Evolutionary conservation across 495 filamentous ascomycete genomes (phyloP), one percentile per base, ranked within the genome.

Genomic region (Paragyromitra xinjiangensis): DNA sequence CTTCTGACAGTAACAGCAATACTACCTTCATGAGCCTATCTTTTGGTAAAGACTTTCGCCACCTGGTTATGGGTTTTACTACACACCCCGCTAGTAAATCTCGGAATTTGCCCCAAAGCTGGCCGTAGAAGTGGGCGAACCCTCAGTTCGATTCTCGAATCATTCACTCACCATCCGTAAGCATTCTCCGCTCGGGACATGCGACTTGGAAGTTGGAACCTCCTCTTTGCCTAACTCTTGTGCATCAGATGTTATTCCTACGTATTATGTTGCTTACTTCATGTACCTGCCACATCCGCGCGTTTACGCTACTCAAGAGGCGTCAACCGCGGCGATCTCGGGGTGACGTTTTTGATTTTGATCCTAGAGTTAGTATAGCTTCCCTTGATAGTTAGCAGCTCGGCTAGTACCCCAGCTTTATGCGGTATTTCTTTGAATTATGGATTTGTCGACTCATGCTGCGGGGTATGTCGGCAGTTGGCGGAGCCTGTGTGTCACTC

Each of bases 251-350:
- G 12, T 37, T 59, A 34, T 24, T 19, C 16, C 19, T n/a, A 19
- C 8, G 61, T 9, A 5, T 2, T n/a, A n/a, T 64, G 3, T 44
- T 45, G 16, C 16, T 26, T 45, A 45, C 62, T 12, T 26, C 16
- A 45, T 45, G 22, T 45, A 58, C 19, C 29, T 39, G 16, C 40
- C 55, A 71, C 69, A 53, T 64, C 69, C 69, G 69, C 56, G 59
- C 69, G 69, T 51, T 64, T 64, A 64, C 6, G 11, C 3, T 42
- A 68, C 34, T n/a, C 14, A 59, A n/a, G 11, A 37, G 5, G 50
- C 37, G 61, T 64, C 59, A 71, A 26, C 58, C 19, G 37, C 26
- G 37, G 70, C 0, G 29, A 24, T 16, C 26, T 2, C 26, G 26
- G 55, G 55, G 6, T 8, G 26, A 58, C 34, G 22, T 26, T 53